These are phyloP conservation scores for Chrysochromulina tobinii DNA, from an alignment of 78 protist species.

Conservation along the genomic window DNA sequence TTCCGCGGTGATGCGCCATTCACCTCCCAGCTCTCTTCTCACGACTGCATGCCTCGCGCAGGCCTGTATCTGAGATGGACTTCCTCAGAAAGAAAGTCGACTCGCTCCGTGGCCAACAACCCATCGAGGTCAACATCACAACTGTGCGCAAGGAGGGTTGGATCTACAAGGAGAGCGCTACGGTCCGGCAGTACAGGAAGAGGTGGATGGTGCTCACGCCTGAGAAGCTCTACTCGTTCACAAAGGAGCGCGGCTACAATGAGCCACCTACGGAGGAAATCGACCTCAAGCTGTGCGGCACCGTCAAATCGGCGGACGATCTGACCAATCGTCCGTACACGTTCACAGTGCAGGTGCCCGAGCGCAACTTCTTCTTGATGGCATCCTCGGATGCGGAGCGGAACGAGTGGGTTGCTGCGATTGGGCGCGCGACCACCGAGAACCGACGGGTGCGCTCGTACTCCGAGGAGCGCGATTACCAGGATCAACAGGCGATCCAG, in stretches of 20 bases:
- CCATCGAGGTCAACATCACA: too few relatives aligned
- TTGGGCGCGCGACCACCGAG: constrained; percentile 25
- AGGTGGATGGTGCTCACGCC: constrained; percentile 24
- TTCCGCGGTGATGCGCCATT: too few relatives aligned
- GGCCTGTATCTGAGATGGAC: too few relatives aligned
- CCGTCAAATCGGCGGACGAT: constrained; percentile 16
- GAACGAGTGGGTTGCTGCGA: constrained; percentile 18
- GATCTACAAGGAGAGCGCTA: background rate
- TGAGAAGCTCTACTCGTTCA: background rate
- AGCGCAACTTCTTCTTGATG: background rate
- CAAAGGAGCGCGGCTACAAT: background rate
- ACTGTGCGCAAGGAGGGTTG: background rate
- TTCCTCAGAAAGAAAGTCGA: too few relatives aligned
- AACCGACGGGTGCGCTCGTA: background rate
- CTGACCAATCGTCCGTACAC: background rate
- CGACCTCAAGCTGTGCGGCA: background rate
- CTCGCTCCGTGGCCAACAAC: too few relatives aligned
- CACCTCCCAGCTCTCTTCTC: too few relatives aligned
- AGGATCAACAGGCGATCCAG: background rate
- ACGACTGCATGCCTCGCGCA: too few relatives aligned
- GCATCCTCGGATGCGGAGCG: background rate
- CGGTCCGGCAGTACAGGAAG: constrained; percentile 6
- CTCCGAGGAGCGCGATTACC: background rate
- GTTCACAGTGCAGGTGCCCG: constrained; percentile 8
- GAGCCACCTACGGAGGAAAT: background rate